Conservation (phyloP, 2,329 filamentous ascomycete species). For the Penicillium sp. region DNA sequence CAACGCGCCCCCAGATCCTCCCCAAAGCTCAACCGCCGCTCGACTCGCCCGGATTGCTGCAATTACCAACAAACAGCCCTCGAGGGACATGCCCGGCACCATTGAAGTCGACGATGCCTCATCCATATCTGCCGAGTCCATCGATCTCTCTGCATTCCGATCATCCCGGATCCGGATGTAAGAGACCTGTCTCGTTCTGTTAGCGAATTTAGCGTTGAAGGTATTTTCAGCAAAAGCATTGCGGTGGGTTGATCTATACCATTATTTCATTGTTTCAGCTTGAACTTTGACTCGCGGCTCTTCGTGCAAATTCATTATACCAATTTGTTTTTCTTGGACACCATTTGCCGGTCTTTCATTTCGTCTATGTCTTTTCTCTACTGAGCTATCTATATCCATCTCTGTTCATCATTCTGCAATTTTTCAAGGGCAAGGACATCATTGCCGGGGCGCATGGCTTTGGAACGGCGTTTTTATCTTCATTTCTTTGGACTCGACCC, state of each 20-base stretch:
- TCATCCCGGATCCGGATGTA: slow-evolving; percentile 24
- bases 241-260: slow-evolving; percentile 10
- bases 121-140: slow-evolving; percentile 32
- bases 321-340: slow-evolving; percentile 2
- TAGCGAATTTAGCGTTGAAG: slow-evolving; percentile 22
- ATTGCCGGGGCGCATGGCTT: slow-evolving; percentile 22
- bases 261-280: slow-evolving; percentile 4
- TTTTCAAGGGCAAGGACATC: slow-evolving; percentile 15
- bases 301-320: not conserved
- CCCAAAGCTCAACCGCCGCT: slow-evolving; percentile 13
- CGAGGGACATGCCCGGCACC: slow-evolving; percentile 15
- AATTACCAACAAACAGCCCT: slow-evolving; percentile 17
- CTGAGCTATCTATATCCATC: slow-evolving; percentile 5
- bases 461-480: slow-evolving; percentile 13
- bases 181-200: slow-evolving; percentile 3
- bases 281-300: not conserved
- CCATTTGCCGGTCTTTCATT: not conserved
- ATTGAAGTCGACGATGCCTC: slow-evolving; percentile 37
- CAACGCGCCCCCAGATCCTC: slow-evolving; percentile 7
- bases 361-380: not conserved
- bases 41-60: slow-evolving; percentile 20
- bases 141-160: slow-evolving; percentile 35
- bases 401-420: slow-evolving; percentile 16
- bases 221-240: slow-evolving; percentile 15
- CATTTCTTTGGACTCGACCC: slow-evolving; percentile 2